Conservation (phyloP, 805 yeast genomes). For the Kodamaea jinghongensis region DNA sequence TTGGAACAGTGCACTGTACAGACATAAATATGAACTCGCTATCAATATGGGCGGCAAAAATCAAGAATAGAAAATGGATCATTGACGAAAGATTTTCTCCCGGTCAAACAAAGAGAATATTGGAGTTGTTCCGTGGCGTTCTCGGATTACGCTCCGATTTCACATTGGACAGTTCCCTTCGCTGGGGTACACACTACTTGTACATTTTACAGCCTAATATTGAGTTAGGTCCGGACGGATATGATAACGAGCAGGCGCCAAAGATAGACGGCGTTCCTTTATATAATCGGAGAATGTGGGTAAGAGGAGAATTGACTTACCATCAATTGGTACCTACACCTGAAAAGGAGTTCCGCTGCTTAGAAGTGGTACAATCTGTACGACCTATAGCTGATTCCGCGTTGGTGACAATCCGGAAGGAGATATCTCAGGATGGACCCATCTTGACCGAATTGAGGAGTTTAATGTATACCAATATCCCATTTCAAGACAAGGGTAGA, state of each 20-base stretch:
- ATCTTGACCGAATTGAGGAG: constrained; percentile 52
- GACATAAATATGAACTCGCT: constrained; percentile 3
- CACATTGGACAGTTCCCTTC: constrained; percentile 2
- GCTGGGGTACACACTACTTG: constrained; percentile 59
- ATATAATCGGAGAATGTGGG: constrained; percentile 75
- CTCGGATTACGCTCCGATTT: constrained; percentile 3
- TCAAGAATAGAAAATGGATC: constrained; percentile 18
- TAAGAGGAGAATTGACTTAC: constrained; percentile 59
- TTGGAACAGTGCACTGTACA: background rate
- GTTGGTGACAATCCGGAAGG: constrained; percentile 57
- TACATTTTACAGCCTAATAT: constrained; percentile 59
- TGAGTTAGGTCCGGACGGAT: constrained; percentile 67
- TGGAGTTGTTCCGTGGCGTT: constrained; percentile 14
- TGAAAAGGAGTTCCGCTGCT: constrained; percentile 32
- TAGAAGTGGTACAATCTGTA: constrained; percentile 49
- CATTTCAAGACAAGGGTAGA: constrained; percentile 13
- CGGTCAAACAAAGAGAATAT: constrained; percentile 20
- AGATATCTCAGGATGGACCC: constrained; percentile 31
- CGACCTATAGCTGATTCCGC: constrained; percentile 34
- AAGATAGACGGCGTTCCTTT: constrained; percentile 14
- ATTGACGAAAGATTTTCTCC: constrained; percentile 20
- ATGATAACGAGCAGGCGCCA: constrained; percentile 77
- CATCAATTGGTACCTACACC: constrained; percentile 17
- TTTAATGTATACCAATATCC: constrained; percentile 57
- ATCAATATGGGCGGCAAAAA: constrained; percentile 18